Evolutionary conservation across 23 red algal species (phyloP), one percentile per base, ranked within the genome.

Genomic region (Chondrus crispus): DNA sequence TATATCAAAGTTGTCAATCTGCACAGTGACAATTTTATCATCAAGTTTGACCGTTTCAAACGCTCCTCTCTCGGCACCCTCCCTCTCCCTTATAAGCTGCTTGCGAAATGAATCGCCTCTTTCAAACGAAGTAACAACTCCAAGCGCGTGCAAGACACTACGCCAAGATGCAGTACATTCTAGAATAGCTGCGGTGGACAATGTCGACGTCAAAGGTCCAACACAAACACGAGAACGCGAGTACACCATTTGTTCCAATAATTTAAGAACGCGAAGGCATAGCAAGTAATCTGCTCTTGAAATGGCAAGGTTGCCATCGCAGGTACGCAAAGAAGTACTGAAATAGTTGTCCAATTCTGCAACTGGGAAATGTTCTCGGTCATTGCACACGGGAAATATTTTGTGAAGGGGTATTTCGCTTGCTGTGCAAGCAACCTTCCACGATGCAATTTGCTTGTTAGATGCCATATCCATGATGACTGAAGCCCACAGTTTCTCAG

Each of bases 1-100:
- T 7, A 84, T 84, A 46, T 66, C 80, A 57, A 84, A 84, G 80
- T 84, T 84, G 57, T 84, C 57, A 2, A 84, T 38, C 46, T 84
- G 55, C 3, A 84, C 54, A n/a, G 32, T 63, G 10, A 55, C 30
- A 82, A 62, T 38, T 3, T 32, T 40, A 37, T 82, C 35, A 3
- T 9, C 28, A 30, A 82, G 11, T 33, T 82, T 9, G 30, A 30
- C 3, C 14, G 2, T 38, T 7, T 54, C 3, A 35, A 60, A 60
- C 12, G 46, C 78, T 2, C 53, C 50, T 7, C 7, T 30, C 20
- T 3, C 18, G 2, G 78, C 78, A 2, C 30, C 20, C 48, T 82
- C 47, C 37, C 78, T 60, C 33, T 62, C 33, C 19, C 2, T 18
- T 33, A 82, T 62, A 2, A 82, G 28, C 4, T 37, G 3, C 12